Evolutionary conservation across 495 filamentous ascomycete species (phyloP).

Genomic region (Neurospora sp.): DNA sequence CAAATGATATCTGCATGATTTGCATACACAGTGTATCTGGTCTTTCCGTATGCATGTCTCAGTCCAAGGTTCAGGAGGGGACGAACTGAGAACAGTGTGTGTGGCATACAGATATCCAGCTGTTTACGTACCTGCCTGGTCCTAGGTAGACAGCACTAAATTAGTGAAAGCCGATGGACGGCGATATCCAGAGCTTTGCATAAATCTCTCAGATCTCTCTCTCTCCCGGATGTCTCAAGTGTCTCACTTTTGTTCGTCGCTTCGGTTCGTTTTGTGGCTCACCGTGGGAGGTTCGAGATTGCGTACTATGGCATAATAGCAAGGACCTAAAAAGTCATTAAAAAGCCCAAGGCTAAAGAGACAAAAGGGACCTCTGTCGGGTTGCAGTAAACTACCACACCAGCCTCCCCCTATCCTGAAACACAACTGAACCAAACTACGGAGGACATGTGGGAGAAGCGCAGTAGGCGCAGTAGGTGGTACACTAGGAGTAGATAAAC

Average conservation of each 20-base stretch:
- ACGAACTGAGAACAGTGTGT: background rate
- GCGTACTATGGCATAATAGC: background rate
- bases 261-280: background rate
- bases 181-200: background rate
- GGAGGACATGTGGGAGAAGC: background rate
- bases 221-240: background rate
- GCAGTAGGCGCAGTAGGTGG: background rate
- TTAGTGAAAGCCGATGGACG: background rate
- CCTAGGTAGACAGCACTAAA: background rate
- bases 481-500: background rate
- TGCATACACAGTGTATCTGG: background rate
- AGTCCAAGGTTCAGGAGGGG: background rate
- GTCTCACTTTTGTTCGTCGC: background rate
- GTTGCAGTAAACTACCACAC: background rate
- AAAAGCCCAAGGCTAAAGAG: background rate
- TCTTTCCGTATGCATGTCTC: background rate
- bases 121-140: background rate
- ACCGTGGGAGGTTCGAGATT: background rate
- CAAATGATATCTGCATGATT: background rate
- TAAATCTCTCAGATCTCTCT: background rate
- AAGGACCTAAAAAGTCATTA: background rate
- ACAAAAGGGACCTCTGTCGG: background rate
- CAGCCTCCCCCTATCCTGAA: background rate
- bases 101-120: background rate
- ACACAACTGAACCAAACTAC: background rate